These are phyloP conservation scores for Akebia trifoliata DNA, from an alignment of 164 flowering plant genomes.

Conservation along the genomic window DNA sequence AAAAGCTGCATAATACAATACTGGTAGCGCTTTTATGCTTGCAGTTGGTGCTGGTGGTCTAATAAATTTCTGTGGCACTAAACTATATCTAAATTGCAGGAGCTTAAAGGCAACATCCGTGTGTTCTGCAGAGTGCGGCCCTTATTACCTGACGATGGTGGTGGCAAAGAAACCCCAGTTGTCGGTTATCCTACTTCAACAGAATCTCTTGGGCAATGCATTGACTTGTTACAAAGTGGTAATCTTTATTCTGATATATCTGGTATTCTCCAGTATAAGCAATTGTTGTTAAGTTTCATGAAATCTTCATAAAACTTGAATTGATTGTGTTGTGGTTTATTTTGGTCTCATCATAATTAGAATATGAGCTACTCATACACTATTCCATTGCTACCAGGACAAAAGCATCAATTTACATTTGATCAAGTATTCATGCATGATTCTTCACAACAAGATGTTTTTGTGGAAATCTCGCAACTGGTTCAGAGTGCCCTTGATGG, in stretches of 20 bases:
- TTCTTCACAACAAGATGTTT: conserved; percentile 84
- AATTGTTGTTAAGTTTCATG: background rate
- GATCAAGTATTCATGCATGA: conserved; percentile 91
- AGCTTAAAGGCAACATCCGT: conserved; percentile 94
- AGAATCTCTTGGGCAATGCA: conserved; percentile 69
- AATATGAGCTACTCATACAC: background rate
- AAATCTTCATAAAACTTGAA: background rate
- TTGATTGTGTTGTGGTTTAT: background rate
- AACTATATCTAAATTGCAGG: no score
- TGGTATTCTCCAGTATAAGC: background rate
- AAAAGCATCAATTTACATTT: conserved; percentile 76
- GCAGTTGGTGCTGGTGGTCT: no score
- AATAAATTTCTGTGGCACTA: no score
- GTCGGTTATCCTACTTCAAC: conserved; percentile 67
- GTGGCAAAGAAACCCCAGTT: conserved; percentile 39
- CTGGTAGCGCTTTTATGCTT: conserved; percentile 47
- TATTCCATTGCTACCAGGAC: conserved; percentile 46
- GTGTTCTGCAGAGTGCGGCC: conserved; percentile 98
- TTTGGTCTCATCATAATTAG: background rate
- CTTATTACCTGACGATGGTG: conserved; percentile 65
- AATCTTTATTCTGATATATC: background rate
- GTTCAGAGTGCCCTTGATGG: conserved; percentile 99
- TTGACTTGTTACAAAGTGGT: conserved; percentile 84
- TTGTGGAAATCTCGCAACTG: conserved; percentile 94
- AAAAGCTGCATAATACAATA: conserved; percentile 86